A percentile compares a stretch with the other conserved stretches of the same genome.
Conservation (phyloP, 768 basidiomycete species). For the Tulasnella sp. region DNA sequence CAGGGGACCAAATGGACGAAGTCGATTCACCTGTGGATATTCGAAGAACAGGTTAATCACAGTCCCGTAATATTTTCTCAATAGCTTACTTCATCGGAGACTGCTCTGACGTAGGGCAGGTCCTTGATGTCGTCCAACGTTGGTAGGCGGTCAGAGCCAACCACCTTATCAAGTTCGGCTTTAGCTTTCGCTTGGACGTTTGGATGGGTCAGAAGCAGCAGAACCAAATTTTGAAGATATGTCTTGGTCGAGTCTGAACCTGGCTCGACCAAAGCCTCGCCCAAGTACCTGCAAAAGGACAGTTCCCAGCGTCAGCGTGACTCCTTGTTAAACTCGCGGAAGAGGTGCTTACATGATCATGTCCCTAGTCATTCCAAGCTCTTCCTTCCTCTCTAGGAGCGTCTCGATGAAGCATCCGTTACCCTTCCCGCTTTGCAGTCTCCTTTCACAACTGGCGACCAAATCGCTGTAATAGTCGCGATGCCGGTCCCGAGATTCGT, state of each 20-base stretch:
- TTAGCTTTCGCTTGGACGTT: constrained; percentile 53
- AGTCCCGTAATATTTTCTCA: not conserved
- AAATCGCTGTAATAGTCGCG: constrained; percentile 35
- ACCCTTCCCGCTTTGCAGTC: constrained; percentile 33
- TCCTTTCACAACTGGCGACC: constrained; percentile 32
- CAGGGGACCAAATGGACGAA: constrained; percentile 42
- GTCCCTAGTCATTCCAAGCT: constrained; percentile 34
- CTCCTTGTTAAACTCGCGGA: not conserved
- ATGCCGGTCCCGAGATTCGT: constrained; percentile 33
- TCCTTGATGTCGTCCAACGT: constrained; percentile 41
- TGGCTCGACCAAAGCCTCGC: constrained; percentile 35
- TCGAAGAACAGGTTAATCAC: too few relatives aligned
- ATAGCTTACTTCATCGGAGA: constrained; percentile 48
- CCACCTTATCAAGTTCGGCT: constrained; percentile 48
- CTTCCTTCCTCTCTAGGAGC: constrained; percentile 32
- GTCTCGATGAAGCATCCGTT: constrained; percentile 39
- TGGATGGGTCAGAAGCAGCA: constrained; percentile 33
- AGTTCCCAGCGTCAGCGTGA: not conserved
- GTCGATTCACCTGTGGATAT: constrained; percentile 3
- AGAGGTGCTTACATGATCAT: constrained; percentile 25
- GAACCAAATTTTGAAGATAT: constrained; percentile 14
- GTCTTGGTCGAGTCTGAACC: constrained; percentile 35
- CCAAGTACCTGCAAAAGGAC: constrained; percentile 33
- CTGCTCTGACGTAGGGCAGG: constrained; percentile 49
- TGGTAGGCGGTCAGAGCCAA: constrained; percentile 42